These are phyloP conservation scores for Meyerozyma sp. DNA, from an alignment of 1,139 yeast species.

Conservation along the genomic window DNA sequence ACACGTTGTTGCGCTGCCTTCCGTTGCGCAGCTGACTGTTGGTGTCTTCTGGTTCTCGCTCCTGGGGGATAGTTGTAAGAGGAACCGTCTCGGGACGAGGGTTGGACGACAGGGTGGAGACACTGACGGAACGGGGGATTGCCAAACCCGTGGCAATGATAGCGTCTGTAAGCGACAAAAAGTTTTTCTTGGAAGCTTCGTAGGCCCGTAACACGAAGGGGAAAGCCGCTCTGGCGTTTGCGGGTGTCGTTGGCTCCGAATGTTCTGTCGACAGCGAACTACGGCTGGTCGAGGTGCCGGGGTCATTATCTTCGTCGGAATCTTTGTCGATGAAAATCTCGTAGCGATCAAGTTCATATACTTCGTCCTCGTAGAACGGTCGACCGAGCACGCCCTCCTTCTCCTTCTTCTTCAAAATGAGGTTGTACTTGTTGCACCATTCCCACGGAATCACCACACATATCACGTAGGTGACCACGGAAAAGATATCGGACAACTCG, in stretches of 20 bases:
- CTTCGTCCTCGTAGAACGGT: conserved; percentile 67
- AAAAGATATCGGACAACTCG: conserved; percentile 67
- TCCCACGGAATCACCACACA: conserved; percentile 82
- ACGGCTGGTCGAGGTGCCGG: conserved; percentile 5
- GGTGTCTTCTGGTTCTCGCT: not conserved
- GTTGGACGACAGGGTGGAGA: conserved; percentile 17
- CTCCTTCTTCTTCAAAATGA: conserved; percentile 60
- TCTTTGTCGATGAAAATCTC: conserved; percentile 38
- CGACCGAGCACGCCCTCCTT: conserved; percentile 79
- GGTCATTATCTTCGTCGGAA: conserved; percentile 14
- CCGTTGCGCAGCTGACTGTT: conserved; percentile 1
- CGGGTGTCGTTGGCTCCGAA: not conserved
- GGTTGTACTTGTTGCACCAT: conserved; percentile 71
- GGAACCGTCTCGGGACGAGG: not conserved
- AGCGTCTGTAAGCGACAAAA: conserved; percentile 46
- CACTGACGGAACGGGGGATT: conserved; percentile 51
- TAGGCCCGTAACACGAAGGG: not conserved
- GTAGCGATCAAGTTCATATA: conserved; percentile 38
- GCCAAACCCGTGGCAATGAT: conserved; percentile 58
- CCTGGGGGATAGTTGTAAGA: not conserved
- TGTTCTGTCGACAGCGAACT: not conserved
- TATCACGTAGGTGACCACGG: conserved; percentile 66
- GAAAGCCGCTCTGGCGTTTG: not conserved
- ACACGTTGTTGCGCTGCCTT: conserved; percentile 34
- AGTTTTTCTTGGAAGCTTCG: conserved; percentile 24